Conservation (phyloP, 2,329 filamentous ascomycete species). For the Teratosphaeria nubilosa region DNA sequence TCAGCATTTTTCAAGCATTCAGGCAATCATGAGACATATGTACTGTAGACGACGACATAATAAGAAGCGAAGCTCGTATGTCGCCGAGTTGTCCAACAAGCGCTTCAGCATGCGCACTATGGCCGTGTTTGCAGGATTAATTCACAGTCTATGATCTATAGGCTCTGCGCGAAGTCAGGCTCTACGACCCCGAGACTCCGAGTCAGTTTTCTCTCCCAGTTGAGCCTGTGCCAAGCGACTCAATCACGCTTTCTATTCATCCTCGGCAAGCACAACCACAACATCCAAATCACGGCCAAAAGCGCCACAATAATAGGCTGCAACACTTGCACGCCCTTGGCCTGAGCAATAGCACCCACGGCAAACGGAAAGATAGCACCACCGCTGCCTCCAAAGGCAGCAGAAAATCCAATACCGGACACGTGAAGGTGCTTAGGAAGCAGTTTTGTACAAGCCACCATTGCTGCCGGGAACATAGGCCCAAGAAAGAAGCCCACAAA, state of each 20-base stretch:
- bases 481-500: slow-evolving; percentile 72
- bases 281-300: slow-evolving; percentile 38
- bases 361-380: slow-evolving; percentile 57
- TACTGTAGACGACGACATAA: neutral
- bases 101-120: neutral
- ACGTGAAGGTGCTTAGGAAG: slow-evolving; percentile 66
- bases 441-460: slow-evolving; percentile 64
- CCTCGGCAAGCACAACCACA: slow-evolving; percentile 43
- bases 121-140: too few relatives aligned
- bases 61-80: neutral
- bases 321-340: slow-evolving; percentile 48
- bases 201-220: neutral
- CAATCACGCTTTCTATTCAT: slow-evolving; percentile 36
- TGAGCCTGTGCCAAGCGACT: neutral
- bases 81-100: neutral
- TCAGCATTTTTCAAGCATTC: neutral
- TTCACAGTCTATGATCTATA: too few relatives aligned
- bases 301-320: slow-evolving; percentile 50
- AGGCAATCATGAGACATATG: neutral
- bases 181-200: neutral
- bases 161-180: too few relatives aligned
- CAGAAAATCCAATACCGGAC: slow-evolving; percentile 68
- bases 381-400: slow-evolving; percentile 65
- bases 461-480: slow-evolving; percentile 64
- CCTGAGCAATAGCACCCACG: slow-evolving; percentile 58